phyloP scores from a whole-genome alignment of 2,329 filamentous ascomycete genomes.

The Sordariomycetes sp. region DNA sequence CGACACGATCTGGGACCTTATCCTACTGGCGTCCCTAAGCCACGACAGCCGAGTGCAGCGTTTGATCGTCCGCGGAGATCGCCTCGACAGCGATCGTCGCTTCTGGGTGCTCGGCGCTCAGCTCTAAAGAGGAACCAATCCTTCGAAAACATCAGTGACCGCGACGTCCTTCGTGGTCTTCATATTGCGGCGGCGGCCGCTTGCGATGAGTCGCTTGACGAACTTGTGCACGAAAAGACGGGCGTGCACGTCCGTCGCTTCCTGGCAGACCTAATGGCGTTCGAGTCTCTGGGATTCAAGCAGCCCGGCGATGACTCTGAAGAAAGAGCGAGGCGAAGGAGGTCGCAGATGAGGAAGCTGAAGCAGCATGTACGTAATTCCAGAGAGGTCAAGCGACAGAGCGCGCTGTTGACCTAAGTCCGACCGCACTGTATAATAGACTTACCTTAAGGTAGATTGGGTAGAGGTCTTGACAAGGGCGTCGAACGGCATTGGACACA shows the following conservation, averaged over 20 bases:
- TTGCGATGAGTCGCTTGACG: constrained; percentile 44
- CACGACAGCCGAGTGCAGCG: background rate
- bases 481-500: no score
- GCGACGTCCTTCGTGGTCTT: constrained; percentile 47
- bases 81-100: no score
- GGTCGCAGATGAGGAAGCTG: constrained; percentile 21
- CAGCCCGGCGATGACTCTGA: constrained; percentile 12
- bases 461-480: no score
- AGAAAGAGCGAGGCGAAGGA: constrained; percentile 16
- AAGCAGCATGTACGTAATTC: constrained; percentile 26
- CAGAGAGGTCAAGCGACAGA: constrained; percentile 11
- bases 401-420: background rate
- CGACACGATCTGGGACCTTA: constrained; percentile 1
- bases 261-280: constrained; percentile 41
- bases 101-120: no score
- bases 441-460: no score
- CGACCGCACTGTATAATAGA: no score
- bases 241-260: constrained; percentile 45
- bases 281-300: constrained; percentile 34
- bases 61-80: background rate
- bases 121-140: constrained; percentile 14
- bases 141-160: constrained; percentile 24
- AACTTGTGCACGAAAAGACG: constrained; percentile 39
- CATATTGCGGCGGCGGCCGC: constrained; percentile 47
- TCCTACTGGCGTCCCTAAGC: background rate